Percentiles rank a stretch among this genome's conserved stretches.
These are phyloP conservation scores for Fraxinus excelsior DNA, from an alignment of 257 asterid species.

Conservation along the genomic window DNA sequence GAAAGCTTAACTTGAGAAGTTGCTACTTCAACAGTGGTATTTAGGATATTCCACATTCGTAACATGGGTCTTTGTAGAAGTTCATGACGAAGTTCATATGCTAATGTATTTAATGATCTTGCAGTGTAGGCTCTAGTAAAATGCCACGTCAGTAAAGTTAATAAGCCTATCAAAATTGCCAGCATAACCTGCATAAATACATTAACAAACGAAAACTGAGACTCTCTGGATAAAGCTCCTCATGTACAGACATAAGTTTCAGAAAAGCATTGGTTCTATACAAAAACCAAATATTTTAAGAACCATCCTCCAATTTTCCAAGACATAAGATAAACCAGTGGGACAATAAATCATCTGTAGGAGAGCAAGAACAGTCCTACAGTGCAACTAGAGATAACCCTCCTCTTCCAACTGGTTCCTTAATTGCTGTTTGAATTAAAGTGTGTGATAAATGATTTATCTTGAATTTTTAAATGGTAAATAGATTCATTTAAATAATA, in stretches of 20 bases:
- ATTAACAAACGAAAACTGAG: neutral
- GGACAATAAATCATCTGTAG: neutral
- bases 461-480: neutral
- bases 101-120: conserved; percentile 70
- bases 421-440: neutral
- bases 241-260: neutral
- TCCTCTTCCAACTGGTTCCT: neutral
- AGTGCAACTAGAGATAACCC: neutral
- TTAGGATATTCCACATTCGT: conserved; percentile 89
- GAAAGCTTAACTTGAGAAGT: conserved; percentile 89
- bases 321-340: neutral
- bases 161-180: conserved; percentile 80
- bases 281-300: neutral
- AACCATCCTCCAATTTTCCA: neutral
- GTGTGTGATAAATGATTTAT: neutral
- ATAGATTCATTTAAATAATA: neutral
- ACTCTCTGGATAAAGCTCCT: conserved; percentile 5
- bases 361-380: neutral
- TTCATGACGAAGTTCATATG: conserved; percentile 83
- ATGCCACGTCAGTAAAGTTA: conserved; percentile 90
- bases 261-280: neutral
- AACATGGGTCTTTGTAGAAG: conserved; percentile 82
- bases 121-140: conserved; percentile 79
- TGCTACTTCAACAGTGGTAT: conserved; percentile 81
- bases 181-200: conserved; percentile 71